phyloP scores from a whole-genome alignment of 1,284 basidiomycete genomes.

The Rhodotorula sp. region DNA sequence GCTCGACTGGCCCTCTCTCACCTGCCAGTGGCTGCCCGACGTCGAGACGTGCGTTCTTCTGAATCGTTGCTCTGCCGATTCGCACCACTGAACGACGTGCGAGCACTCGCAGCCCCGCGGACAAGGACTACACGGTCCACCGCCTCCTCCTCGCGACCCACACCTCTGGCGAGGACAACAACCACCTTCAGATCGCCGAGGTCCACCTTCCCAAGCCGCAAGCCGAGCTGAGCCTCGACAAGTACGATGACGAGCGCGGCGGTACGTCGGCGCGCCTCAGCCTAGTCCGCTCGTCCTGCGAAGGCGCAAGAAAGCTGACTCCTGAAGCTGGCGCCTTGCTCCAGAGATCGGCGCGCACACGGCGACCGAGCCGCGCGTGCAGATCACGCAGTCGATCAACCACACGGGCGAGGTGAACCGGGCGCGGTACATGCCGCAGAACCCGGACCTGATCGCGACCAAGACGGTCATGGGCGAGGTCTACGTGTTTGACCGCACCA shows the following conservation, averaged over 20 bases:
- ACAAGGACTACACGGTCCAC: conserved; percentile 89
- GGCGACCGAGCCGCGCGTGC: conserved; percentile 76
- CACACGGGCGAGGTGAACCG: conserved; percentile 96
- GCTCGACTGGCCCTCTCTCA: conserved; percentile 95
- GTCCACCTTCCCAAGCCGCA: conserved; percentile 79
- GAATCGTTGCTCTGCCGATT: neutral
- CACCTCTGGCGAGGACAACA: conserved; percentile 90
- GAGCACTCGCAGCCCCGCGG: conserved; percentile 62
- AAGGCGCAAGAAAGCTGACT: too few species aligned
- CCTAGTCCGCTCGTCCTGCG: neutral
- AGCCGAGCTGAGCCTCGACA: conserved; percentile 66
- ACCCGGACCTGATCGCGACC: conserved; percentile 94
- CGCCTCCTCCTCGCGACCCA: conserved; percentile 95
- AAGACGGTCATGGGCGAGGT: conserved; percentile 89
- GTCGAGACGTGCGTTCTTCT: conserved; percentile 68
- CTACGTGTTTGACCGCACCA: conserved; percentile 92
- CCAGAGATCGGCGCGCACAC: conserved; percentile 80
- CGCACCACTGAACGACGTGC: neutral
- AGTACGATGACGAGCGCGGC: conserved; percentile 91
- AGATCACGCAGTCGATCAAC: conserved; percentile 91
- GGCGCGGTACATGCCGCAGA: conserved; percentile 98
- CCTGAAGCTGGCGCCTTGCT: too few species aligned
- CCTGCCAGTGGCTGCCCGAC: conserved; percentile 99
- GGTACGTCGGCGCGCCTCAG: conserved; percentile 48
- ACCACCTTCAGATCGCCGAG: conserved; percentile 94